Base-by-base conservation (phyloP, 768 basidiomycete genomes). In the Tricholoma sp. region DNA sequence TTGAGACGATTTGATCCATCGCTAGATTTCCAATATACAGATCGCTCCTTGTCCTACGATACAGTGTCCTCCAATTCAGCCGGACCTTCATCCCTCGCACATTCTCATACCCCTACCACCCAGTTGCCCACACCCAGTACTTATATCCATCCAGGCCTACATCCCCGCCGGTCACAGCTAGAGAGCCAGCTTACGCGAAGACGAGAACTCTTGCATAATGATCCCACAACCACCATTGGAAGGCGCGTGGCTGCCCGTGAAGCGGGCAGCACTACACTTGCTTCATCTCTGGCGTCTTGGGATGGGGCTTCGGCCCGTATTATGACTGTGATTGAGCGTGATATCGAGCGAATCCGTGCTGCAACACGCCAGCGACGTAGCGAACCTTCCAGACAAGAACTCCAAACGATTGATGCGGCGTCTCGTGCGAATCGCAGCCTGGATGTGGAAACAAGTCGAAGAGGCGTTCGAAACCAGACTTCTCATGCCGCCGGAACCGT, bases 241-340 rank as follows among this genome's bases (percentile, higher is more conserved):
- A 66, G 76, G 54, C 70, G 70, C 33, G 74, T 77, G 36, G 76
- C 74, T 48, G 72, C 73, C 44, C 68, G 75, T 42, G 69, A 73
- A 63, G 70, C 74, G 12, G 66, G 69, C 17, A 65, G 65, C 47
- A 32, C 44, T 29, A 47, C 42, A 55, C 18, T 62, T 34, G 29
- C 45, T 44, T 53, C 62, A 59, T 51, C 37, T 48, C 52, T 56
- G 39, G 57, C 53, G 29, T 64, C 56, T n/a, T 60, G 42, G 24
- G 53, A 56, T 3, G 56, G 47, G 11, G 42, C 49, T 47, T 44
- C 56, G 6, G n/a, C 56, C 58, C 57, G 59, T 15, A 41, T 61
- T 44, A 33, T 61, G 17, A 18, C 58, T 28, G 57, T 59, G 18
- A 60, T 68, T 24, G 68, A 70, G 54, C 63, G 63, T 36, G 69